Percentiles rank a stretch among this genome's conserved stretches.
Evolutionary conservation across 2,329 filamentous ascomycete species (phyloP).

Genomic region (Daldinia sp.): DNA sequence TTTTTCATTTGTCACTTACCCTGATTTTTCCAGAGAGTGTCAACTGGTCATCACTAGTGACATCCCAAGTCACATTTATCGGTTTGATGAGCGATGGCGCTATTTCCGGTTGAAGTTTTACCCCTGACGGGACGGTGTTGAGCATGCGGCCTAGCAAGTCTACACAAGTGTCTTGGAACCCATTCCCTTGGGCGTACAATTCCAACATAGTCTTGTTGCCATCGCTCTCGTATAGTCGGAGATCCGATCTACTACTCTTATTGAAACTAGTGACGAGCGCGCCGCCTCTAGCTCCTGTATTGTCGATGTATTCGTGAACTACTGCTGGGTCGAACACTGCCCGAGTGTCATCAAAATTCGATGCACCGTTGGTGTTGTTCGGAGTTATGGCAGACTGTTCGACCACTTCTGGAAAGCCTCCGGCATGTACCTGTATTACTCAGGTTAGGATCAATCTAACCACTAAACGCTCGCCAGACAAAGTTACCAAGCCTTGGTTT

Average conservation of each 20-base stretch:
- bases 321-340: conserved; percentile 44
- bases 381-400: conserved; percentile 40
- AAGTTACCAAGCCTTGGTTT: background rate
- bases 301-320: conserved; percentile 47
- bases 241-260: conserved; percentile 47
- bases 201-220: conserved; percentile 47
- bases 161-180: conserved; percentile 46
- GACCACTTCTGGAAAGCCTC: conserved; percentile 46
- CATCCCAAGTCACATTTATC: conserved; percentile 47
- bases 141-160: conserved; percentile 47
- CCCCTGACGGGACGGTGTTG: conserved; percentile 47
- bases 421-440: conserved; percentile 41
- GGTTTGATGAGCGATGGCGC: conserved; percentile 46
- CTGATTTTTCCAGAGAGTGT: conserved; percentile 45
- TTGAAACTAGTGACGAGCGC: conserved; percentile 48
- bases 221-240: conserved; percentile 48
- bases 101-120: conserved; percentile 42
- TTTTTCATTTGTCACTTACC: conserved; percentile 33
- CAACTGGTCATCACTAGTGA: conserved; percentile 35
- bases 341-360: conserved; percentile 44
- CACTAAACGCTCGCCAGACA: background rate
- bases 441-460: background rate
- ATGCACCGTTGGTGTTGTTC: conserved; percentile 46
- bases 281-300: conserved; percentile 43
- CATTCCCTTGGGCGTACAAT: conserved; percentile 44